Conservation (phyloP, 805 yeast species). For the Ogataea dorogensis region DNA sequence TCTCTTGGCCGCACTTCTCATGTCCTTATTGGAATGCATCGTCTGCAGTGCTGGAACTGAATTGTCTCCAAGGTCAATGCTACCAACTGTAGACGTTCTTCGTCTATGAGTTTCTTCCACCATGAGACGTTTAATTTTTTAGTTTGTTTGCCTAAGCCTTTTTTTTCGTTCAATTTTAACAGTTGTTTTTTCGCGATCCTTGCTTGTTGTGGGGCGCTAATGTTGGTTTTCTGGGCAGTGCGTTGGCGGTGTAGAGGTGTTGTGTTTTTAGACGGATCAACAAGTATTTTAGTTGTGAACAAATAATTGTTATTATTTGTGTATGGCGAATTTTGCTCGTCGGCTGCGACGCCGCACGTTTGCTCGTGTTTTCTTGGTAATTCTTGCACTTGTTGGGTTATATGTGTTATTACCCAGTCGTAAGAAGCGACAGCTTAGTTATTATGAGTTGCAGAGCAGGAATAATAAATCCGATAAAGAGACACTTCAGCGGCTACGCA, state of each 20-base stretch:
- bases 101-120: constrained; percentile 16
- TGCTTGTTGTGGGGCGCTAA: too few relatives aligned
- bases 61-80: constrained; percentile 71
- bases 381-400: background rate
- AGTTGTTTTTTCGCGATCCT: too few relatives aligned
- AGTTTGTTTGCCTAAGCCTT: too few relatives aligned
- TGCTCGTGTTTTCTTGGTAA: background rate
- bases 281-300: constrained; percentile 1
- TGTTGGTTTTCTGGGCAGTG: background rate
- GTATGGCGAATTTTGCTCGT: constrained; percentile 1
- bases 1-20: constrained; percentile 37
- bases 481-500: constrained; percentile 8
- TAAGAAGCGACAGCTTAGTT: constrained; percentile 13
- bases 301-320: background rate
- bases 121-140: too few relatives aligned
- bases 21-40: constrained; percentile 49
- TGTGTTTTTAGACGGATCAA: background rate
- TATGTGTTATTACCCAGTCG: constrained; percentile 3
- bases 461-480: constrained; percentile 6
- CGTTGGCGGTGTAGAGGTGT: background rate
- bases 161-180: too few relatives aligned
- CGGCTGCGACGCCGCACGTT: constrained; percentile 6
- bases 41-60: constrained; percentile 67
- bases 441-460: constrained; percentile 23
- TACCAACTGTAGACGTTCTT: constrained; percentile 65